These are phyloP conservation scores for Candida alai DNA, from an alignment of 805 yeast species.

Conservation along the genomic window DNA sequence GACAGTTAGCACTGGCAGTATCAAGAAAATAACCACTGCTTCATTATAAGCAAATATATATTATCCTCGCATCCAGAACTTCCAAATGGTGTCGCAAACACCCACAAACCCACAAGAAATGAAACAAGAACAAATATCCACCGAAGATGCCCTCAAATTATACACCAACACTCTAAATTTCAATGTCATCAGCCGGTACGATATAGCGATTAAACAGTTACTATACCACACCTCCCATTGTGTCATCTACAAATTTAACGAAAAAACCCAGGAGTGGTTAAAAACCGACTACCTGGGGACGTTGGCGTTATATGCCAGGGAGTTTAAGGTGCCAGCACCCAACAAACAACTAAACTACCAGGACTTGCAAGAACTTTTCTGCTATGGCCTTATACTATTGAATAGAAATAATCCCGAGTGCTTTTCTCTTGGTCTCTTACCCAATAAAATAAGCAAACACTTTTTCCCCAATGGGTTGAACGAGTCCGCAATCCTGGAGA, in stretches of 20 bases:
- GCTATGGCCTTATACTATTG: constrained; percentile 66
- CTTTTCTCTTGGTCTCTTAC: constrained; percentile 65
- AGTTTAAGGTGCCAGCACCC: constrained; percentile 26
- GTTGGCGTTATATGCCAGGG: constrained; percentile 59
- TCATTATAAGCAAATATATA: too few relatives aligned
- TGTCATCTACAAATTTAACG: constrained; percentile 62
- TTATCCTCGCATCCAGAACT: too few relatives aligned
- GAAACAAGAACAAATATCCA: constrained; percentile 34
- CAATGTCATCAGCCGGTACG: constrained; percentile 75
- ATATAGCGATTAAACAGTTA: constrained; percentile 64
- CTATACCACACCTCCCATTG: constrained; percentile 69
- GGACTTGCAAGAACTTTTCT: constrained; percentile 45
- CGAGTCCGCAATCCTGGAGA: constrained; percentile 33
- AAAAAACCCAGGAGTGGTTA: constrained; percentile 59
- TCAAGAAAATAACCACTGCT: too few relatives aligned
- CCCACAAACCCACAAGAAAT: too few relatives aligned
- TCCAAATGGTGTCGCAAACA: too few relatives aligned
- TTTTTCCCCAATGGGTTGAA: constrained; percentile 35
- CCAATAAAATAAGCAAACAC: constrained; percentile 47
- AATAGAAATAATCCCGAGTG: constrained; percentile 68
- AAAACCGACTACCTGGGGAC: constrained; percentile 71
- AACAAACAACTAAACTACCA: constrained; percentile 15
- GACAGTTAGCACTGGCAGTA: too few relatives aligned
- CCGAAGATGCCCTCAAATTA: constrained; percentile 50
- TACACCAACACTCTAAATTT: constrained; percentile 67